These are phyloP conservation scores for Aurantiochytrium sp. DNA, from an alignment of 108 stramenopile genomes.

Conservation along the genomic window DNA sequence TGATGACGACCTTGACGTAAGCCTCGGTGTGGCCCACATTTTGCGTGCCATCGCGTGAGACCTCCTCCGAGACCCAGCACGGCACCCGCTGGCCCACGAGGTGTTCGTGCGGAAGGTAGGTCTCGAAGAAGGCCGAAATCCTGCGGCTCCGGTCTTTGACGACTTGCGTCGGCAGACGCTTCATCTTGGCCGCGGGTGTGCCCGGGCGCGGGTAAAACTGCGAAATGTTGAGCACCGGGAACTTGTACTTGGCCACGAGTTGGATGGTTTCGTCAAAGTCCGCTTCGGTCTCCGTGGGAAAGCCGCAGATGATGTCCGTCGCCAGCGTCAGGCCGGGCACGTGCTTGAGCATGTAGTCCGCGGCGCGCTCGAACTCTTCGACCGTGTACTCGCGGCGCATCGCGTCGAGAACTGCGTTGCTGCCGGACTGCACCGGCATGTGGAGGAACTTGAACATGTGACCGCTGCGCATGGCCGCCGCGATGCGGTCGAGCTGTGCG, in stretches of 20 bases:
- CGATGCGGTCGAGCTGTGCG: conserved; percentile 39
- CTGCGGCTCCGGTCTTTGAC: conserved; percentile 45
- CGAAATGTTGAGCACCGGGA: conserved; percentile 44
- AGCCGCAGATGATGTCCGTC: conserved; percentile 57
- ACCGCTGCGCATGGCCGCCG: neutral
- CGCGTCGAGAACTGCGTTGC: conserved; percentile 35
- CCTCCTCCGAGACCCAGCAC: conserved; percentile 31
- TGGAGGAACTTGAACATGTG: conserved; percentile 48
- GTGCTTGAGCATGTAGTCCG: conserved; percentile 10
- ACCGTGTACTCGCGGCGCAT: conserved; percentile 56
- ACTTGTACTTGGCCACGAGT: conserved; percentile 35
- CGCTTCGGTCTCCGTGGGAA: conserved; percentile 48
- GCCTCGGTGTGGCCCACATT: conserved; percentile 42
- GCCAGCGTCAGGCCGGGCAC: conserved; percentile 43
- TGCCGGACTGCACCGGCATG: conserved; percentile 50
- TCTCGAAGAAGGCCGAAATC: conserved; percentile 33
- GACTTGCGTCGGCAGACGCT: conserved; percentile 35
- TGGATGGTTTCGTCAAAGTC: conserved; percentile 43
- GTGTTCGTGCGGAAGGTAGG: conserved; percentile 31
- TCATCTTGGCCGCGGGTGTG: conserved; percentile 55
- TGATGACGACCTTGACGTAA: conserved; percentile 46
- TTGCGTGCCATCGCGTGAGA: conserved; percentile 28
- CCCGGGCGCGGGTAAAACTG: conserved; percentile 60
- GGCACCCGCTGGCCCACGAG: neutral
- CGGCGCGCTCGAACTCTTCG: conserved; percentile 37